These are phyloP conservation scores for Gautieria morchelliformis DNA, from an alignment of 768 basidiomycete genomes.

Conservation along the genomic window DNA sequence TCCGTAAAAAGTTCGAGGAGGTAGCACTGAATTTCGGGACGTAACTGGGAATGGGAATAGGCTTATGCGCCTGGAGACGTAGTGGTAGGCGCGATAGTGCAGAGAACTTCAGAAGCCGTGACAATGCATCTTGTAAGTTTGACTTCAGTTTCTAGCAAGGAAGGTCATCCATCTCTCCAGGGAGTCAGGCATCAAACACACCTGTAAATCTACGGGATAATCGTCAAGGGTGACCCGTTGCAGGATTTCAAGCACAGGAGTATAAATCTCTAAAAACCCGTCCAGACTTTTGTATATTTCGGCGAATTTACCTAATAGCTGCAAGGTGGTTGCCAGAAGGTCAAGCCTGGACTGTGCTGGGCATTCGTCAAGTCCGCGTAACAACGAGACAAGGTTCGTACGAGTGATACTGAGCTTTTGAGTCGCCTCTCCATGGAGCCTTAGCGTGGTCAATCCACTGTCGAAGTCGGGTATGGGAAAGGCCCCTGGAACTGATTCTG, in stretches of 20 bases:
- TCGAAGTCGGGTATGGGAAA: slow-evolving; percentile 71
- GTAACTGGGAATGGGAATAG: slow-evolving; percentile 89
- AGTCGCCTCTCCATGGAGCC: slow-evolving; percentile 32
- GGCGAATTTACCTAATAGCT: slow-evolving; percentile 57
- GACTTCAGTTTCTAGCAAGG: slow-evolving; percentile 31
- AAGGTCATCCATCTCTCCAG: neutral
- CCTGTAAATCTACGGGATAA: slow-evolving; percentile 47
- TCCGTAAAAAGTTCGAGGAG: slow-evolving; percentile 64
- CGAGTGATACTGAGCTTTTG: slow-evolving; percentile 30
- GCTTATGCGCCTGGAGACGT: slow-evolving; percentile 83
- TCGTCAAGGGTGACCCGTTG: slow-evolving; percentile 35
- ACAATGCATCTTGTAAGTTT: slow-evolving; percentile 38
- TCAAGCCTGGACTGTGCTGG: slow-evolving; percentile 65
- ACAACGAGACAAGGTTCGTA: slow-evolving; percentile 38
- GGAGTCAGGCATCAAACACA: slow-evolving; percentile 21
- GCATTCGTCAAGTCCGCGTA: slow-evolving; percentile 20
- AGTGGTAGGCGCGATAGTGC: slow-evolving; percentile 68
- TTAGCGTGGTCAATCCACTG: slow-evolving; percentile 31
- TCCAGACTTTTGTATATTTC: slow-evolving; percentile 70
- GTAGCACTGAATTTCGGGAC: slow-evolving; percentile 85
- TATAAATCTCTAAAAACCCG: slow-evolving; percentile 79
- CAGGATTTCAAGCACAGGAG: slow-evolving; percentile 56
- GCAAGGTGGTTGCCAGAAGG: slow-evolving; percentile 51
- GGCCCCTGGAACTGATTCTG: slow-evolving; percentile 46
- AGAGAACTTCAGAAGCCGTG: slow-evolving; percentile 64